Evolutionary conservation across 768 basidiomycete species (phyloP).

Genomic region (Neoboletus brunneissimus): DNA sequence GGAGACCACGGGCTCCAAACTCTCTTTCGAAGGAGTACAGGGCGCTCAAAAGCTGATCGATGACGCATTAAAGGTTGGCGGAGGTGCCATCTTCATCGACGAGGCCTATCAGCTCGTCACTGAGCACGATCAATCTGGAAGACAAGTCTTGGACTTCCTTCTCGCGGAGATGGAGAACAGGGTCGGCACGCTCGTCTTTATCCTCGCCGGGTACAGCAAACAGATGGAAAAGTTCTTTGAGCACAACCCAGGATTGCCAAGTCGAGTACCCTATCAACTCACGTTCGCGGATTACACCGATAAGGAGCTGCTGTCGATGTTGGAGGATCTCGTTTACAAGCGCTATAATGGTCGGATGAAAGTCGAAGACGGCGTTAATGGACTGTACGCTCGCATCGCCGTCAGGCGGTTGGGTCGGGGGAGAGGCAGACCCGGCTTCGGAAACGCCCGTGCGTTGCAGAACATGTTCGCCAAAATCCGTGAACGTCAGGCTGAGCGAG

Average conservation of each 20-base stretch:
- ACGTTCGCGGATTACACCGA: constrained; percentile 64
- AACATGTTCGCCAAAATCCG: constrained; percentile 47
- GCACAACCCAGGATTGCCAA: constrained; percentile 67
- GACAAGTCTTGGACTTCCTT: constrained; percentile 64
- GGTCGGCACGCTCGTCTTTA: constrained; percentile 62
- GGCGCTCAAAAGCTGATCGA: constrained; percentile 54
- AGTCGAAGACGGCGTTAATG: constrained; percentile 53
- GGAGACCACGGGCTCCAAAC: constrained; percentile 61
- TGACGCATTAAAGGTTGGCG: constrained; percentile 49
- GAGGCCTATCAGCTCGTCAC: constrained; percentile 70
- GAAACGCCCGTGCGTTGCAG: constrained; percentile 64
- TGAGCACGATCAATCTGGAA: constrained; percentile 47
- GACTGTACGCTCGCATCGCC: constrained; percentile 55
- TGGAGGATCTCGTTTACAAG: constrained; percentile 46
- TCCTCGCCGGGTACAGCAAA: constrained; percentile 68
- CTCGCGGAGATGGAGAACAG: constrained; percentile 76
- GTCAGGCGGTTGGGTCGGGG: constrained; percentile 61
- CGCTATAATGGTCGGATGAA: constrained; percentile 50
- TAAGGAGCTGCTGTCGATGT: constrained; percentile 52
- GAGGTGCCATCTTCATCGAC: constrained; percentile 68
- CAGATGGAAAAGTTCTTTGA: constrained; percentile 80
- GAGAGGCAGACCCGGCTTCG: constrained; percentile 58
- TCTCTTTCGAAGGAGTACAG: constrained; percentile 57
- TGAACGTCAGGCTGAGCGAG: constrained; percentile 52
- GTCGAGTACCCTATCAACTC: constrained; percentile 62